phyloP scores from a whole-genome alignment of 2,329 filamentous ascomycete species.

The Colletotrichum orchidophilum region DNA sequence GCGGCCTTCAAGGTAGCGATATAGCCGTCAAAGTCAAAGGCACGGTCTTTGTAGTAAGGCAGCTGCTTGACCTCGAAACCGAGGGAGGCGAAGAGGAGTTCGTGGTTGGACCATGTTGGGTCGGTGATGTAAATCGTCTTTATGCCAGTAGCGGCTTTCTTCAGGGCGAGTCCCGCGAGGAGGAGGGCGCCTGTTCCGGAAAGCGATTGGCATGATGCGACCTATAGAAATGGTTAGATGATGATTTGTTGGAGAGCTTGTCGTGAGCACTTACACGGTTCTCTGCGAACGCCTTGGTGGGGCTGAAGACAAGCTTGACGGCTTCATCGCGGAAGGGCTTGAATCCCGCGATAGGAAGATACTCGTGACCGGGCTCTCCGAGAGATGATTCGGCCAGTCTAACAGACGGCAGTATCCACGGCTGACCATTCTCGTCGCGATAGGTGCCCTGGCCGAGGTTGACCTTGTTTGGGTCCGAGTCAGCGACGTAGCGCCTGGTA shows the following conservation, averaged over 20 bases:
- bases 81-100: slow-evolving; percentile 45
- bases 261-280: slow-evolving; percentile 39
- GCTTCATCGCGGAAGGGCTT: slow-evolving; percentile 44
- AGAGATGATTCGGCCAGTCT: slow-evolving; percentile 38
- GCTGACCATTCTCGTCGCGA: slow-evolving; percentile 47
- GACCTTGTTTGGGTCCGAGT: slow-evolving; percentile 44
- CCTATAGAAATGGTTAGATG: slow-evolving; percentile 29
- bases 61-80: slow-evolving; percentile 44
- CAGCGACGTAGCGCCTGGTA: slow-evolving; percentile 43
- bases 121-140: slow-evolving; percentile 48
- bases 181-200: slow-evolving; percentile 53
- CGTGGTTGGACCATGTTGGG: slow-evolving; percentile 54
- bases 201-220: slow-evolving; percentile 49
- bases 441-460: slow-evolving; percentile 51
- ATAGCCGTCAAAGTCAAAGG: slow-evolving; percentile 45
- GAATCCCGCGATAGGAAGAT: slow-evolving; percentile 47
- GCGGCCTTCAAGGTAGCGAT: slow-evolving; percentile 41
- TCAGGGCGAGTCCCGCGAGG: slow-evolving; percentile 45
- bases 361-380: slow-evolving; percentile 44
- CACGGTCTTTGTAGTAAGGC: slow-evolving; percentile 47
- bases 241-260: slow-evolving; percentile 58
- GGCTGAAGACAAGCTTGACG: slow-evolving; percentile 43
- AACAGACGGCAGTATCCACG: slow-evolving; percentile 51
- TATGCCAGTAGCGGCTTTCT: slow-evolving; percentile 37
- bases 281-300: slow-evolving; percentile 39